Conservation (phyloP, 805 yeast genomes). For the Candida jianshihensis region DNA sequence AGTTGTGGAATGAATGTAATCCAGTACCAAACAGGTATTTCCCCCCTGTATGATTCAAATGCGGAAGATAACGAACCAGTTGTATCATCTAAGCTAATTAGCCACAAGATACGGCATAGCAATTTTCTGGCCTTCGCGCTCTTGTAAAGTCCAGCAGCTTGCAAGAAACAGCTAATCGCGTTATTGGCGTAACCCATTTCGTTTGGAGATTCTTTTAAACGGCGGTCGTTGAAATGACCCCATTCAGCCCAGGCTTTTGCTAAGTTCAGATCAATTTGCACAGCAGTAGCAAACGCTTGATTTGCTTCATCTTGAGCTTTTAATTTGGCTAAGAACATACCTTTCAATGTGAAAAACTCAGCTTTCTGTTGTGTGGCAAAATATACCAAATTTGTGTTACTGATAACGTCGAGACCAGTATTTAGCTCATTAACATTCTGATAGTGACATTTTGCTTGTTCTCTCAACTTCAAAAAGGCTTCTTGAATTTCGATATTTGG, state of each 20-base stretch:
- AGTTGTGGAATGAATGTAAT: constrained; percentile 94
- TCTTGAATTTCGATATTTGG: constrained; percentile 98
- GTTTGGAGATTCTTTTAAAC: constrained; percentile 76
- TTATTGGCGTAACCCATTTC: constrained; percentile 83
- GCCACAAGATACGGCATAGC: constrained; percentile 87
- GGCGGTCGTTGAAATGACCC: constrained; percentile 91
- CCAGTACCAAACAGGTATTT: constrained; percentile 99
- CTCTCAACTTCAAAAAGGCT: constrained; percentile 90
- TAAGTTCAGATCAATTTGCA: constrained; percentile 85
- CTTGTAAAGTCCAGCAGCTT: constrained; percentile 95
- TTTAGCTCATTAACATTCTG: constrained; percentile 85
- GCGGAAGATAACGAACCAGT: constrained; percentile 77
- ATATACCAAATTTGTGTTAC: constrained; percentile 91
- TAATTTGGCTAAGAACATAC: constrained; percentile 92
- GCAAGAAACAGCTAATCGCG: constrained; percentile 92
- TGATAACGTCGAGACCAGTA: constrained; percentile 93
- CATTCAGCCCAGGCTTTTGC: constrained; percentile 99
- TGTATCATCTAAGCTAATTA: constrained; percentile 83
- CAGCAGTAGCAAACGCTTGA: constrained; percentile 97
- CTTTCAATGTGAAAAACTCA: constrained; percentile 94
- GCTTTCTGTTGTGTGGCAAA: constrained; percentile 98
- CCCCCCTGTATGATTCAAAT: constrained; percentile 88
- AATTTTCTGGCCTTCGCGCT: constrained; percentile 85
- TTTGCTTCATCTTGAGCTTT: constrained; percentile 92
- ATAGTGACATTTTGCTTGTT: constrained; percentile 96